A percentile compares a stretch with the other conserved stretches of the same genome.
Evolutionary conservation across 192 early-diverging fungal species (phyloP).

Genomic region (Lunasporangiospora selenospora): DNA sequence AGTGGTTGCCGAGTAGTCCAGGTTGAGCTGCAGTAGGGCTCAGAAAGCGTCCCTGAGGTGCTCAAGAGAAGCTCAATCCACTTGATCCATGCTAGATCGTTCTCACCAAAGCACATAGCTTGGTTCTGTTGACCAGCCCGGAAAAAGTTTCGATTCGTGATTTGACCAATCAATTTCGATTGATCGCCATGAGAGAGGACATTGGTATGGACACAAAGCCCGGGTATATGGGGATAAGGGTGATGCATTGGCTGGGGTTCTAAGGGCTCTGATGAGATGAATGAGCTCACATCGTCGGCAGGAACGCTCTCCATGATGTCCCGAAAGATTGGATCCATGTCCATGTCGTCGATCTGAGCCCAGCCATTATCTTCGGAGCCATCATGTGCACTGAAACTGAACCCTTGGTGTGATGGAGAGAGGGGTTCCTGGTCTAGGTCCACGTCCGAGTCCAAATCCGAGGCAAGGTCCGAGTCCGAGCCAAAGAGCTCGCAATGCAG

Average conservation of each 20-base stretch:
- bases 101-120: constrained; percentile 57
- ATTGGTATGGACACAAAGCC: constrained; percentile 20
- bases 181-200: constrained; percentile 31
- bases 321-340: constrained; percentile 24
- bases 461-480: constrained; percentile 21
- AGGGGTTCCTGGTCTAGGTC: no score
- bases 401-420: background rate
- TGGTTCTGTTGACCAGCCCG: constrained; percentile 50
- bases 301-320: constrained; percentile 29
- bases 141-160: constrained; percentile 40
- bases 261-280: background rate
- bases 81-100: constrained; percentile 38
- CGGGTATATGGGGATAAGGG: constrained; percentile 15
- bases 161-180: constrained; percentile 19
- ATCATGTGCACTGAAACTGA: background rate
- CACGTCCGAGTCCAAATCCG: background rate
- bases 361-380: background rate
- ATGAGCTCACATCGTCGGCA: background rate
- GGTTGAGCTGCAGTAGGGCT: constrained; percentile 9
- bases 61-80: constrained; percentile 25
- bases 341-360: background rate
- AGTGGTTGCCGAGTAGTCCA: constrained; percentile 43
- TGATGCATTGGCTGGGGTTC: constrained; percentile 4
- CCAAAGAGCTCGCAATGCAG: constrained; percentile 37
- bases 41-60: background rate